Conservation (phyloP, 441 rosid genomes). For the Mallotus repandus region DNA sequence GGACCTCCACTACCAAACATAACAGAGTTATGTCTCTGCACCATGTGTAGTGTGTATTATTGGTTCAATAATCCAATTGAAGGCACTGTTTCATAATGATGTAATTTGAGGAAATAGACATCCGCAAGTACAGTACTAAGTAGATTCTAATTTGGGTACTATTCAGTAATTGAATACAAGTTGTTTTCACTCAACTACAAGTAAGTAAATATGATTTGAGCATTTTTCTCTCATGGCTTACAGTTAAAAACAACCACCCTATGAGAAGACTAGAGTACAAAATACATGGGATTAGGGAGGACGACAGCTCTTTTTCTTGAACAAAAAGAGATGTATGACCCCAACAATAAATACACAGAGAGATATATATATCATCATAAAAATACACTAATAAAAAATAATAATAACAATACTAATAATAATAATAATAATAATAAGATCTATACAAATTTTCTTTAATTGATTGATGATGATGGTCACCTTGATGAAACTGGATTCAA, state of each 20-base stretch:
- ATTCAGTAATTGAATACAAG: not conserved
- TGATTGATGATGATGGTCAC: conserved; percentile 25
- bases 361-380: conserved; percentile 13
- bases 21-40: conserved; percentile 15
- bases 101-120: not conserved
- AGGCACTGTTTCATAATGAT: conserved; percentile 9
- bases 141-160: not conserved
- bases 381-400: conserved; percentile 15
- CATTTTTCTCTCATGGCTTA: conserved; percentile 22
- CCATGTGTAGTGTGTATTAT: conserved; percentile 30
- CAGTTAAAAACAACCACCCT: conserved; percentile 19
- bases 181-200: not conserved
- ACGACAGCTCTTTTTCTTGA: conserved; percentile 12
- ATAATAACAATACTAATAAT: not conserved
- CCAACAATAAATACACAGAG: conserved; percentile 13
- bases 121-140: not conserved
- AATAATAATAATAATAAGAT: conserved; percentile 15
- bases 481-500: conserved; percentile 94
- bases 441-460: conserved; percentile 30
- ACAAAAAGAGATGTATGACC: conserved; percentile 10
- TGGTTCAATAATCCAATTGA: conserved; percentile 28
- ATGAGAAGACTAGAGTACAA: conserved; percentile 16
- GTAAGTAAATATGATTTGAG: not conserved
- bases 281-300: conserved; percentile 12
- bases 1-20: conserved; percentile 33